phyloP scores from a whole-genome alignment of 2,329 filamentous ascomycete species.

The Scedosporium minutisporum region DNA sequence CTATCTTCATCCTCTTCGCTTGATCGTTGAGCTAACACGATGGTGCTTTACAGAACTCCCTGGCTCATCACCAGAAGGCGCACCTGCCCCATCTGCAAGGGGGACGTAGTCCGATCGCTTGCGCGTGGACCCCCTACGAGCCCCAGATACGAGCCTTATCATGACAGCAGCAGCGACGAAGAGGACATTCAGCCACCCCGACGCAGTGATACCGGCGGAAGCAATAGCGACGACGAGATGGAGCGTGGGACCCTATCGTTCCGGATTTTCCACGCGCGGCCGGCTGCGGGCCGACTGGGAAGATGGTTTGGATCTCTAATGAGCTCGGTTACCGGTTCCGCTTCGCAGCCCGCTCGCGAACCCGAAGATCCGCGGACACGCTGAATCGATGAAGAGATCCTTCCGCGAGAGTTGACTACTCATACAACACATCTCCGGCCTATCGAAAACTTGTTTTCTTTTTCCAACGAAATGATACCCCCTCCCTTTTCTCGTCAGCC shows the following conservation, averaged over 20 bases:
- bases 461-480: conserved; percentile 4
- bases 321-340: neutral
- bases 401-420: too few species aligned
- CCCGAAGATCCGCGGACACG: neutral
- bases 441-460: neutral
- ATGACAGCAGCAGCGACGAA: conserved; percentile 40
- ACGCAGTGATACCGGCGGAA: conserved; percentile 2
- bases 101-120: conserved; percentile 74
- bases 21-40: neutral
- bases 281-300: neutral
- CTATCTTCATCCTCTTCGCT: neutral
- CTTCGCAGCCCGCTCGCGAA: neutral
- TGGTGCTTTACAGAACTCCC: conserved; percentile 56
- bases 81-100: conserved; percentile 98
- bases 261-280: neutral
- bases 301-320: conserved; percentile 1
- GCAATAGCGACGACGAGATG: neutral
- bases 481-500: neutral
- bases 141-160: conserved; percentile 44
- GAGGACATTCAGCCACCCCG: conserved; percentile 11
- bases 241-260: conserved; percentile 1
- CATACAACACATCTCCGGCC: neutral
- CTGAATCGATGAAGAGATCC: neutral
- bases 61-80: conserved; percentile 92
- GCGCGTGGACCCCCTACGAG: conserved; percentile 42